Base-by-base conservation (phyloP, 2,329 filamentous ascomycete genomes). In the Monilinia laxa region DNA sequence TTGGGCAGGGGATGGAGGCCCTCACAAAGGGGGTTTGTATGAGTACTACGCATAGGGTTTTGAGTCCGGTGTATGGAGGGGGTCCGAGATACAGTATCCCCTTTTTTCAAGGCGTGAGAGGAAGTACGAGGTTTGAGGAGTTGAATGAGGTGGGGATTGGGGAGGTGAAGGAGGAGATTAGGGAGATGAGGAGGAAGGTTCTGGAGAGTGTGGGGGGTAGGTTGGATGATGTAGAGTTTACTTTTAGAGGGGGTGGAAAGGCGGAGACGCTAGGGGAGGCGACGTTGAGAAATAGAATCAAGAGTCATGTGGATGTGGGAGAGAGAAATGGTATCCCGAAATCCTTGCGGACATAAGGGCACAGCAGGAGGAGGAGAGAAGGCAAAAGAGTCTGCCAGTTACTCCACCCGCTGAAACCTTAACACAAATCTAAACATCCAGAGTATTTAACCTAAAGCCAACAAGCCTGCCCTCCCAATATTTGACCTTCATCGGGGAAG, bases 1-100 rank as follows among this genome's bases (percentile, higher is more conserved):
- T 96, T 72, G 92, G 92, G 0, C 92, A 96, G 78, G 92, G 91
- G 0, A 84, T 96, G 73, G 92, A 96, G 80, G 92, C 92, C 5
- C 79, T 96, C 71, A 96, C 92, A 25, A 87, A 87, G 69, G 92
- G 92, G 42, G 92, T 95, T 3, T 95, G 92, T 76, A 87, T 89
- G 70, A 85, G 87, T 69, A 96, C 92, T 3, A 95, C 92, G 52
- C 92, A 96, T 78, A 84, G 92, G 12, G 92, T 96, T 47, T 81
- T 95, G n/a, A 90, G 86, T 40, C 92, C 92, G 0, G 75, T 80
- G 1, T 85, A 86, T 10, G 91, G 90, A 16, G 80, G 84, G 12
- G 92, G 91, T 4, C 82, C 92, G 42, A 82, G 92, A 65, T 94
- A 88, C 80, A 91, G 87, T 10, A 89, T 96, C 58, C 92, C 92